These are phyloP conservation scores for Populus hybrid DNA, from an alignment of 441 rosid genomes.

Conservation along the genomic window DNA sequence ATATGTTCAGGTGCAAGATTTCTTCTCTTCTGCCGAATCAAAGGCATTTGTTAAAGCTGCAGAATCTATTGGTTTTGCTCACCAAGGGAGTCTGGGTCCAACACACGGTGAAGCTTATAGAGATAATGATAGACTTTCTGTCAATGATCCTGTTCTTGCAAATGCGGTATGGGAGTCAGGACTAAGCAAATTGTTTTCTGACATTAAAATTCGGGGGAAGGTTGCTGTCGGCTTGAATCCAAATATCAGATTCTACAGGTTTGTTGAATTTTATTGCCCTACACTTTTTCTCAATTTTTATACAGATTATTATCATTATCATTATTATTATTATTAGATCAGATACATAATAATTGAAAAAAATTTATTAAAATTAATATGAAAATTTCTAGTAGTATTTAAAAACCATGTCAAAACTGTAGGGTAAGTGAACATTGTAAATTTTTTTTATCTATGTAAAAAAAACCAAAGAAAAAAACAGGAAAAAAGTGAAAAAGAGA, in stretches of 20 bases:
- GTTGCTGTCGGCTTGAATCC: constrained; percentile 88
- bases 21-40: constrained; percentile 68
- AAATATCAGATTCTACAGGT: constrained; percentile 86
- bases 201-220: constrained; percentile 70
- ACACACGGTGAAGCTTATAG: constrained; percentile 85
- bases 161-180: constrained; percentile 75
- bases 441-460: too few relatives aligned
- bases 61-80: constrained; percentile 74
- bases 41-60: constrained; percentile 60
- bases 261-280: constrained; percentile 12
- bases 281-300: background rate
- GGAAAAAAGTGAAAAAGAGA: too few relatives aligned
- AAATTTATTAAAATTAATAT: too few relatives aligned
- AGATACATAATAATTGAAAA: too few relatives aligned
- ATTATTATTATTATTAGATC: too few relatives aligned
- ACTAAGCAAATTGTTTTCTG: constrained; percentile 52
- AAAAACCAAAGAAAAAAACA: too few relatives aligned
- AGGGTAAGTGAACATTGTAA: too few relatives aligned
- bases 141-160: constrained; percentile 65
- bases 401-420: too few relatives aligned
- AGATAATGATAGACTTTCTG: constrained; percentile 77
- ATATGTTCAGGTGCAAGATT: constrained; percentile 59
- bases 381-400: too few relatives aligned
- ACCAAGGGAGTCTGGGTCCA: constrained; percentile 95
- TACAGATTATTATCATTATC: background rate